These are phyloP conservation scores for Priceomyces haplophilus DNA, from an alignment of 805 yeast genomes.

Conservation along the genomic window DNA sequence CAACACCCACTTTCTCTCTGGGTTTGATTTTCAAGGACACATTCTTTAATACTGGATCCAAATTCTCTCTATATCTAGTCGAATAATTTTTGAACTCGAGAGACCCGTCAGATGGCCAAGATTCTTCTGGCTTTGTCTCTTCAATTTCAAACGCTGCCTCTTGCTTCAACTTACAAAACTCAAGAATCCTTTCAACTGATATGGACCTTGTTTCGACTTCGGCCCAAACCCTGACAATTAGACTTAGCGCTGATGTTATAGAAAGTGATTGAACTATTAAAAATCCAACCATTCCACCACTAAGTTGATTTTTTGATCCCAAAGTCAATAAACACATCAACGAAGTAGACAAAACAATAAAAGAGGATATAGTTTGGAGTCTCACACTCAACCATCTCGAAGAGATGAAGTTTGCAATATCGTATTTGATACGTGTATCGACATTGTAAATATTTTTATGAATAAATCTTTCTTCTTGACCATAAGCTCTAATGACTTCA, in stretches of 20 bases:
- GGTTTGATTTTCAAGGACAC: conserved; percentile 63
- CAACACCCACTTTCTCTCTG: conserved; percentile 88
- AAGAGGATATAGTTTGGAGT: conserved; percentile 33
- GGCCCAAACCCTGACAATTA: conserved; percentile 32
- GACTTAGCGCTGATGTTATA: conserved; percentile 29
- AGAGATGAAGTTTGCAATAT: conserved; percentile 19
- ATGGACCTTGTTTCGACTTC: conserved; percentile 33
- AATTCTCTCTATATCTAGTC: conserved; percentile 78
- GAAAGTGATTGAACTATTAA: conserved; percentile 34
- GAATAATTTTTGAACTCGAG: conserved; percentile 69
- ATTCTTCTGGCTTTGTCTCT: conserved; percentile 30
- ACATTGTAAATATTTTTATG: conserved; percentile 22
- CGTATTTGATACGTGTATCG: conserved; percentile 21
- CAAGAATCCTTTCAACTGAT: conserved; percentile 36
- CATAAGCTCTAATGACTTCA: conserved; percentile 73
- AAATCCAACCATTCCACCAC: conserved; percentile 37
- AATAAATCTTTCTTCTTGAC: conserved; percentile 52
- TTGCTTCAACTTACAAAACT: conserved; percentile 34
- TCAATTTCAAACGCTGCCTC: conserved; percentile 47
- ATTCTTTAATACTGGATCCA: conserved; percentile 74
- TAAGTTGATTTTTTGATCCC: conserved; percentile 19
- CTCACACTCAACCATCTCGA: conserved; percentile 39
- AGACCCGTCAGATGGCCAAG: conserved; percentile 75
- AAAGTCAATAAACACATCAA: conserved; percentile 26
- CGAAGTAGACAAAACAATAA: conserved; percentile 29